Evolutionary conservation across 441 rosid species (phyloP).

Genomic region (Populus hybrid): DNA sequence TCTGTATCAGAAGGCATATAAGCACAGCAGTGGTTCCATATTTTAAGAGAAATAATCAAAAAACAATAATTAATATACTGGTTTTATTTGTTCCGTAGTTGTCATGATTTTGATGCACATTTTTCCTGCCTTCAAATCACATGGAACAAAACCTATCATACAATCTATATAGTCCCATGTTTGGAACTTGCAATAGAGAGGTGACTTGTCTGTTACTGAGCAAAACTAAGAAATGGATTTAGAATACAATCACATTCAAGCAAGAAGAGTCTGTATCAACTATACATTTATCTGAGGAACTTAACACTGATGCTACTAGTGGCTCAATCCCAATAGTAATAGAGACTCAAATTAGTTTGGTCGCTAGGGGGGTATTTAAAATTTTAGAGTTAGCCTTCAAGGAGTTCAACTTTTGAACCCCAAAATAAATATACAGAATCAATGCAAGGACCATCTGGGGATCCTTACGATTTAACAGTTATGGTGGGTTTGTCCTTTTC

Average conservation of each 20-base stretch:
- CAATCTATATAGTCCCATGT: not conserved
- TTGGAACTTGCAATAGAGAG: not conserved
- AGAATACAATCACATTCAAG: not conserved
- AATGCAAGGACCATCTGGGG: not conserved
- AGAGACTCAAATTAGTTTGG: not conserved
- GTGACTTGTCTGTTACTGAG: not conserved
- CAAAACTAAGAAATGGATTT: not conserved
- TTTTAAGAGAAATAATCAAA: too few relatives aligned
- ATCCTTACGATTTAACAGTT: not conserved
- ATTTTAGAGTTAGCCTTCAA: not conserved
- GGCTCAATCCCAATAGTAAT: not conserved
- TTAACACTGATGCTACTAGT: not conserved
- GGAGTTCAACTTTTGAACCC: not conserved
- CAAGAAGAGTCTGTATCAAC: not conserved
- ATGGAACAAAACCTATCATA: not conserved
- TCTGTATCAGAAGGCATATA: constrained; percentile 40
- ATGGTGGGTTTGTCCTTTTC: not conserved
- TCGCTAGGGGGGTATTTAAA: too few relatives aligned
- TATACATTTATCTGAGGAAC: not conserved
- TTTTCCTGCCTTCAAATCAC: not conserved
- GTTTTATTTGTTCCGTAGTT: not conserved
- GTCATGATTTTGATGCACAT: not conserved
- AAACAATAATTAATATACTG: not conserved
- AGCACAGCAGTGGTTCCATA: not conserved
- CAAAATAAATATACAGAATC: not conserved